Evolutionary conservation across 192 early-diverging fungal species (phyloP), one percentile per base, ranked within the genome.

Genomic region (Dissophora ornata): DNA sequence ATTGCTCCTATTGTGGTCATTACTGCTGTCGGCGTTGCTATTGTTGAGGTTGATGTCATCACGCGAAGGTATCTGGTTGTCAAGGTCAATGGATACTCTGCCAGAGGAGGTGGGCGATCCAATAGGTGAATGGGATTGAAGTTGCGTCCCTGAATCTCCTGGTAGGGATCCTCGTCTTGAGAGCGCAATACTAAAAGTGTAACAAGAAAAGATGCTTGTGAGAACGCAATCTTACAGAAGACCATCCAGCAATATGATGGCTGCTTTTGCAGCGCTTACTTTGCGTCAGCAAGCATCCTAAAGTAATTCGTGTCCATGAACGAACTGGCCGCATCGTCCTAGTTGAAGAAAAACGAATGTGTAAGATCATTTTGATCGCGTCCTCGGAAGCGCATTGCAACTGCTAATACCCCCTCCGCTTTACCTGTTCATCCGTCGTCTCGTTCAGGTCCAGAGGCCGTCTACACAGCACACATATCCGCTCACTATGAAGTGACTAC

Each of bases 271-370:
- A n/a, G n/a, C n/a, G 18, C 58, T 69, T 60, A 69, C 42, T 75
- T 71, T 59, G 81, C 68, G 26, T 75, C 67, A 29, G 77, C 82
- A 38, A 89, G 60, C 53, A 89, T 67, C 36, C 85, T 77, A 54
- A 89, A 89, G 38, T 89, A 89, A 49, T 89, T 85, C 10, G 73
- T 32, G 33, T 74, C 81, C 80, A 77, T 87, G 61, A 67, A 89
- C 71, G 18, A 69, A 55, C 9, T 34, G 18, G 50, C 48, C 33
- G 44, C n/a, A 13, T 61, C 71, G 33, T 46, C 46, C 51, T 58
- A 65, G 16, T 16, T 57, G 21, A 65, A 19, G 38, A 53, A 2
- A 29, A n/a, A 21, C n/a, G n/a, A n/a, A n/a, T n/a, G n/a, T n/a
- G n/a, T n/a, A n/a, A n/a, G n/a, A n/a, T n/a, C n/a, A n/a, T n/a